These are phyloP conservation scores for Coemansia sp. DNA, from an alignment of 192 early-diverging fungal species.

Conservation along the genomic window DNA sequence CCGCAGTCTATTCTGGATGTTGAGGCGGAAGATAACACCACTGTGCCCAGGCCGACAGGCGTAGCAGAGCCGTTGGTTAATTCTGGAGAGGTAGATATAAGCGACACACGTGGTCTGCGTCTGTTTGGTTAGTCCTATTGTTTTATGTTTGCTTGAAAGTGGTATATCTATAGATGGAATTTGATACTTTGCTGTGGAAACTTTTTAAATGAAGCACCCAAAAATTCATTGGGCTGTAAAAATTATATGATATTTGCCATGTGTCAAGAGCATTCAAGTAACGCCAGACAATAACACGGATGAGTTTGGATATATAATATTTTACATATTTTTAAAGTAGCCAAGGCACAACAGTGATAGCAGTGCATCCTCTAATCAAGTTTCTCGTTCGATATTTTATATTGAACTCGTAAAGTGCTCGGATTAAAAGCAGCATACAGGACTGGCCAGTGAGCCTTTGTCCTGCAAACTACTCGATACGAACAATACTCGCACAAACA, in stretches of 20 bases:
- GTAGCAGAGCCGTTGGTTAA: conserved; percentile 12
- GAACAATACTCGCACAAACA: conserved; percentile 9
- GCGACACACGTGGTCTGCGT: conserved; percentile 31
- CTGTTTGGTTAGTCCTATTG: conserved; percentile 32
- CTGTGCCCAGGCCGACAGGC: neutral
- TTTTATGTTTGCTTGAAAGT: conserved; percentile 1
- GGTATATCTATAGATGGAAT: conserved; percentile 2
- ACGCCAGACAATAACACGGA: neutral
- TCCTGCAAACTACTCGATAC: conserved; percentile 23
- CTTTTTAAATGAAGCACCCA: too few relatives aligned
- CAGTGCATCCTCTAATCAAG: conserved; percentile 32
- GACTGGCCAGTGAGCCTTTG: conserved; percentile 25
- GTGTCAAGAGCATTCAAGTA: too few relatives aligned
- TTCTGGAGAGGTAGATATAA: conserved; percentile 19
- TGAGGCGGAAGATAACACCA: conserved; percentile 12
- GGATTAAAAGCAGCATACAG: conserved; percentile 18
- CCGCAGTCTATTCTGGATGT: conserved; percentile 46
- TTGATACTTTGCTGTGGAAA: too few relatives aligned
- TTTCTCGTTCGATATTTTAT: conserved; percentile 32
- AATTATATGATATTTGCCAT: too few relatives aligned
- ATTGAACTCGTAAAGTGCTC: conserved; percentile 22
- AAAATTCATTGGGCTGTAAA: too few relatives aligned
- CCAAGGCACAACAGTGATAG: conserved; percentile 27
- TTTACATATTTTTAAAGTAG: conserved; percentile 3
- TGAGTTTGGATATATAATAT: neutral